A percentile compares a stretch with the other conserved stretches of the same genome.
phyloP scores from a whole-genome alignment of 1,139 yeast species.

The Candida glucosophila region DNA sequence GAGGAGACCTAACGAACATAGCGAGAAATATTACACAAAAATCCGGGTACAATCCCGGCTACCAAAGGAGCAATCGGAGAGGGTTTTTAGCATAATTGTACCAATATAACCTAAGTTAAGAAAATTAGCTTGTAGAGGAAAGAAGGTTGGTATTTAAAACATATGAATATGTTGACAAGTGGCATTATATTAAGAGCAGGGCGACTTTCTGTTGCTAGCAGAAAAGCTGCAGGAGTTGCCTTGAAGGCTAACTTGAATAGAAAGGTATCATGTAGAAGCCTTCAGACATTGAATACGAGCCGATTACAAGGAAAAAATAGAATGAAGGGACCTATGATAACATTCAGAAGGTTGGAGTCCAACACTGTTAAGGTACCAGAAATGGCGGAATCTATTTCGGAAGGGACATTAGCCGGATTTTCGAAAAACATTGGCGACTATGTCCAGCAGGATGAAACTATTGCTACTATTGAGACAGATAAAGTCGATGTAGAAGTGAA shows the following conservation, averaged over 20 bases:
- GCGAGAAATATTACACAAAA: too few species aligned
- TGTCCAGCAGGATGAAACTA: conserved; percentile 79
- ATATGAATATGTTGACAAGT: conserved; percentile 15
- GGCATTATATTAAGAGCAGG: conserved; percentile 11
- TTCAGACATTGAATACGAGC: too few species aligned
- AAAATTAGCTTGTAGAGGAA: neutral
- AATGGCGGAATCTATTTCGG: conserved; percentile 98
- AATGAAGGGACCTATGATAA: conserved; percentile 6
- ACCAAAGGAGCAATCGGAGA: too few species aligned
- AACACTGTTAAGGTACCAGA: conserved; percentile 83
- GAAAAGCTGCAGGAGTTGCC: conserved; percentile 5
- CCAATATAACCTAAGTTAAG: too few species aligned
- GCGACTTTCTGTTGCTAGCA: conserved; percentile 11
- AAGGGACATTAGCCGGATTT: conserved; percentile 85
- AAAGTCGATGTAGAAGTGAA: conserved; percentile 96
- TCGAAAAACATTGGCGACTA: conserved; percentile 81
- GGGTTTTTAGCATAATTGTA: too few species aligned
- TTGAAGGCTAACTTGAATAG: too few species aligned
- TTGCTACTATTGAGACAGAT: conserved; percentile 97
- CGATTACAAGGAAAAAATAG: too few species aligned
- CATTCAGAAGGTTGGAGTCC: conserved; percentile 32
- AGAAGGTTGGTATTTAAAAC: conserved; percentile 1
- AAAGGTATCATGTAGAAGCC: too few species aligned
- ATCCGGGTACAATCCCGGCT: too few species aligned
- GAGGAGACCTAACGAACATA: too few species aligned